Percentiles rank a stretch among this genome's conserved stretches.
These are phyloP conservation scores for Scedosporium boydii DNA, from an alignment of 2,329 filamentous ascomycete species.

Conservation along the genomic window DNA sequence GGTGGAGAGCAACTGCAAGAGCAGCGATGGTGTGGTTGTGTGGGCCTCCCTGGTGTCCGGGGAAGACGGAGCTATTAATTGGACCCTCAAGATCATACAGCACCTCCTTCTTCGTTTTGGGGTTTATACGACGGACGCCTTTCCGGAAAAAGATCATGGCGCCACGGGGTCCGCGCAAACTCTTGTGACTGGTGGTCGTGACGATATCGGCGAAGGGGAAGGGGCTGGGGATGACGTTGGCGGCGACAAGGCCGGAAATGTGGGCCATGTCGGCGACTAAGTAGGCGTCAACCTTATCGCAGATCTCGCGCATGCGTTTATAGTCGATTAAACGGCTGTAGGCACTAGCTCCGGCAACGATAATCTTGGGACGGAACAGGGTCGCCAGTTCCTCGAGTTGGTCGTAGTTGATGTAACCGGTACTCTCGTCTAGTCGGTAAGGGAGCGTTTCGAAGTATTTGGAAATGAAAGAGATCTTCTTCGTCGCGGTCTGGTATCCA, in stretches of 20 bases:
- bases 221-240: slow-evolving; percentile 81
- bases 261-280: slow-evolving; percentile 95
- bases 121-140: slow-evolving; percentile 72
- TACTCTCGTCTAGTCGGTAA: slow-evolving; percentile 83
- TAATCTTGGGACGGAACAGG: slow-evolving; percentile 89
- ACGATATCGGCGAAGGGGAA: slow-evolving; percentile 90
- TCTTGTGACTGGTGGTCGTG: slow-evolving; percentile 97
- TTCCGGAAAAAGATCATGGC: slow-evolving; percentile 98
- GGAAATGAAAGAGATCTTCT: slow-evolving; percentile 95
- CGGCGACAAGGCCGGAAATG: slow-evolving; percentile 88
- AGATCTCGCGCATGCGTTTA: slow-evolving; percentile 79
- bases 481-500: slow-evolving; percentile 90
- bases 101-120: slow-evolving; percentile 78
- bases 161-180: slow-evolving; percentile 83
- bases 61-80: slow-evolving; percentile 96
- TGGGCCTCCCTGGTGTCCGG: slow-evolving; percentile 92
- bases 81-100: slow-evolving; percentile 85
- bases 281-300: slow-evolving; percentile 86
- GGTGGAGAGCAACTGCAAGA: slow-evolving; percentile 86
- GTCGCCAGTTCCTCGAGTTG: slow-evolving; percentile 78
- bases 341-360: slow-evolving; percentile 88
- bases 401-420: slow-evolving; percentile 91
- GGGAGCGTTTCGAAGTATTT: slow-evolving; percentile 99
- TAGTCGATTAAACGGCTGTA: slow-evolving; percentile 97
- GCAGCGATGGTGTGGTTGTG: slow-evolving; percentile 99